Base-by-base conservation (phyloP, 2,329 filamentous ascomycete genomes). In the Lecanoromycetidae sp. region DNA sequence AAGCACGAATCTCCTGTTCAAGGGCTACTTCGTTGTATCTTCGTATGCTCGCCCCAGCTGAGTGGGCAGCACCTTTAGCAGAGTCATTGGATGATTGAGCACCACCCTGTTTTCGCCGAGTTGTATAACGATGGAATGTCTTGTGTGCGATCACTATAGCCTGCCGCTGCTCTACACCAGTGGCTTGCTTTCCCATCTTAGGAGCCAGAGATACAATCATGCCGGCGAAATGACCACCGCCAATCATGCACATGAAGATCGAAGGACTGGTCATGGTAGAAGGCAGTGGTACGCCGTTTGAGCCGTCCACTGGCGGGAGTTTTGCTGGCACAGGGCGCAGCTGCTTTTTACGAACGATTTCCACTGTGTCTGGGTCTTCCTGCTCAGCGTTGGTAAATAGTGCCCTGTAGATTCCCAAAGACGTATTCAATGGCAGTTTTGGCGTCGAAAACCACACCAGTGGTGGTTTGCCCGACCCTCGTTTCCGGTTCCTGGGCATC, bases 181-280 rank as follows among this genome's bases (percentile, higher is more conserved):
- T 68, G 10, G 76, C 71, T 44, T 78, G 77, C 60, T 85, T 90
- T 30, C 78, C 76, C 44, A 83, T 71, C 52, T 87, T 84, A 0
- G 91, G 88, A 0, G 86, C 79, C 3, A 96, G 73, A 0, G 87
- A 87, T 9, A 98, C 84, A 9, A 96, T 73, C 88, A 96, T 96
- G 42, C 85, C 91, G 0, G 91, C 91, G 60, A 98, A 98, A 62
- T 98, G 91, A 0, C 91, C 91, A 50, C 91, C 91, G 20, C 91
- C 91, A 42, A 98, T 94, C 91, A 98, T 98, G 65, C 88, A 96
- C 39, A 98, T 75, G 61, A 98, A 96, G 41, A 94, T 79, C 61
- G 96, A 88, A 2, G 87, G 86, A 6, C 82, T 80, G 20, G 79
- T 77, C 59, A 82, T 77, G 3, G 70, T 69, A 8, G 74, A 65